Base-by-base conservation (phyloP, 768 basidiomycete species). In the Kwoniella europaea region DNA sequence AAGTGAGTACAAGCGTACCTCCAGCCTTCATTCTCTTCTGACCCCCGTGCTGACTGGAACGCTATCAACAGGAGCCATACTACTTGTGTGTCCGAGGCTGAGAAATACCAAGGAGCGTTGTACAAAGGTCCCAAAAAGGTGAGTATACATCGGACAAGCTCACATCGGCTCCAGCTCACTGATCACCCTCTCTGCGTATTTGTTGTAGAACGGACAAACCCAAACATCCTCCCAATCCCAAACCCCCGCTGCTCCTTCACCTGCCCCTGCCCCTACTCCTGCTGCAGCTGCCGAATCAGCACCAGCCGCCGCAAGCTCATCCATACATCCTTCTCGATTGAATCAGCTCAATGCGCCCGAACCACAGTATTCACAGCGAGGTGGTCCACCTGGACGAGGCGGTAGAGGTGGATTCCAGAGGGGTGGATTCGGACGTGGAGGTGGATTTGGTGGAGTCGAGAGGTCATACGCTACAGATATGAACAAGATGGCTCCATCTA, bases 101-200 rank as follows among this genome's bases (percentile, higher is more conserved):
- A 97, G 83, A 97, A 96, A 82, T 96, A 97, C 79, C 89, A 97
- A 85, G 93, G 93, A 83, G 85, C 87, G 62, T 80, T 94, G 68
- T 95, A 94, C 82, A 93, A 91, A 78, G 93, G 92, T 10, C 87
- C 89, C 0, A 92, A 91, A 85, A 86, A 70, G 84, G 87, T 87
- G 54, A 67, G 84, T 81, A 7, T 35, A 1, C 35, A 35, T 35
- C 35, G 35, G 6, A 35, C 35, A 35, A 35, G 35, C 35, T 35
- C 35, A 35, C 35, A 35, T 4, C 35, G 35, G 35, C 7, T 35
- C 5, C 3, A 35, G 35, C 35, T 35, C 35, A 35, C 35, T 1
- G 4, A 35, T 35, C 6, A 35, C 35, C 35, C 35, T 35, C 35
- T 35, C 35, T 35, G 7, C 35, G 18, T 13, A 50, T 50, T 2